Percentiles rank a stretch among this genome's conserved stretches.
These are phyloP conservation scores for Umbilicaria muhlenbergii DNA, from an alignment of 495 filamentous ascomycete genomes.

Conservation along the genomic window DNA sequence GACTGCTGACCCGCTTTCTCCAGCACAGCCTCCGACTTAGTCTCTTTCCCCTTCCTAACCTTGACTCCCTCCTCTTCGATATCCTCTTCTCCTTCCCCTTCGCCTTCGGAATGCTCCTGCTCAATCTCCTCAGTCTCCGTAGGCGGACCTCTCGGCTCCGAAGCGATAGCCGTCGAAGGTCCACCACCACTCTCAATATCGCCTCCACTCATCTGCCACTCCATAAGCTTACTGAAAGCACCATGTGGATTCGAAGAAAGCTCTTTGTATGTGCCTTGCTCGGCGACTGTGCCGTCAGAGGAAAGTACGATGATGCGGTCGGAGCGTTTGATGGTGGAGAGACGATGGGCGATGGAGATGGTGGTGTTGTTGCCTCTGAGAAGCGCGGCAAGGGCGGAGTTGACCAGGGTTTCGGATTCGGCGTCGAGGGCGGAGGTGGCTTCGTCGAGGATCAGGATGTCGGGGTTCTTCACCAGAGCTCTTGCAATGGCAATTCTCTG, in stretches of 20 bases:
- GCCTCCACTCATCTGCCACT: constrained; percentile 92
- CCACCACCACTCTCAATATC: constrained; percentile 28
- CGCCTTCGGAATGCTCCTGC: constrained; percentile 8
- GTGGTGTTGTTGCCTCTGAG: constrained; percentile 81
- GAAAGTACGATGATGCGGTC: constrained; percentile 84
- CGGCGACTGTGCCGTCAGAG: constrained; percentile 72
- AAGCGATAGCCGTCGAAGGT: constrained; percentile 4
- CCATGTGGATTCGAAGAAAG: constrained; percentile 56
- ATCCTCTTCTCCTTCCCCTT: constrained; percentile 18
- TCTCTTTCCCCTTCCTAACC: constrained; percentile 10
- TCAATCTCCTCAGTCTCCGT: constrained; percentile 25
- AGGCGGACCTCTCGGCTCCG: constrained; percentile 5
- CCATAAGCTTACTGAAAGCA: constrained; percentile 89
- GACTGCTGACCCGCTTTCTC: constrained; percentile 5
- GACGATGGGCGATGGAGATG: constrained; percentile 88
- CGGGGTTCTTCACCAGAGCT: constrained; percentile 86
- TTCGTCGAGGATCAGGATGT: constrained; percentile 93
- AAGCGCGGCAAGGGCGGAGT: constrained; percentile 66
- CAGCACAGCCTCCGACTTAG: constrained; percentile 8
- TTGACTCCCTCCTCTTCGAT: constrained; percentile 51
- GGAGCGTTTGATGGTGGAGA: constrained; percentile 89
- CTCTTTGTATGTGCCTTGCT: constrained; percentile 69
- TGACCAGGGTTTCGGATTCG: constrained; percentile 94
- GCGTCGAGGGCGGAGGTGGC: constrained; percentile 87
- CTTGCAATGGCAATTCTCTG: constrained; percentile 95